A percentile compares a stretch with the other conserved stretches of the same genome.
Evolutionary conservation across 495 filamentous ascomycete species (phyloP).

Genomic region (Xylaria scruposa): DNA sequence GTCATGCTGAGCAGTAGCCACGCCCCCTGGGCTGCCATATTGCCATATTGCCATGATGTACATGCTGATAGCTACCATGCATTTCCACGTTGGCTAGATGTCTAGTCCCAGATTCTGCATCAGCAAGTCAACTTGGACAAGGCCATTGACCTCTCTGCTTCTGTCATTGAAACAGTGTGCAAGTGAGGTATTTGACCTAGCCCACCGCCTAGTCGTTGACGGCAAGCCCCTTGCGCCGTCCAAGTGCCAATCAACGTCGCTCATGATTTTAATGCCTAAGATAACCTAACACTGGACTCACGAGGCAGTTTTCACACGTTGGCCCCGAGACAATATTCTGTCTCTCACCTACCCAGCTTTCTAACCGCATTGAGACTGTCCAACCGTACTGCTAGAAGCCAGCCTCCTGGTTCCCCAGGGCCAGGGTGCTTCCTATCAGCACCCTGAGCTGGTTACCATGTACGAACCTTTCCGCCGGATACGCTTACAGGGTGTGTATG

Average conservation of each 20-base stretch:
- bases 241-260: conserved; percentile 28
- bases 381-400: conserved; percentile 20
- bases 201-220: conserved; percentile 24
- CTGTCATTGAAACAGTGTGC: conserved; percentile 40
- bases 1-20: neutral
- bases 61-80: neutral
- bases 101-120: neutral
- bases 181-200: conserved; percentile 23
- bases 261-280: neutral
- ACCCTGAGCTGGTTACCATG: conserved; percentile 22
- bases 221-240: conserved; percentile 40
- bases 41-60: neutral
- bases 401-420: conserved; percentile 2
- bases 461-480: conserved; percentile 27
- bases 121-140: neutral
- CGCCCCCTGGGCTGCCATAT: neutral
- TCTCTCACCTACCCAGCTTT: neutral
- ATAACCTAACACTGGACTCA: conserved; percentile 28
- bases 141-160: conserved; percentile 34
- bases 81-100: conserved; percentile 10
- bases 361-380: conserved; percentile 22
- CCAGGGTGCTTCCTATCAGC: neutral
- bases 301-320: conserved; percentile 13
- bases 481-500: conserved; percentile 34
- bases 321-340: conserved; percentile 21